phyloP scores from a whole-genome alignment of 2,329 filamentous ascomycete genomes.

The Talaromyces piceae region DNA sequence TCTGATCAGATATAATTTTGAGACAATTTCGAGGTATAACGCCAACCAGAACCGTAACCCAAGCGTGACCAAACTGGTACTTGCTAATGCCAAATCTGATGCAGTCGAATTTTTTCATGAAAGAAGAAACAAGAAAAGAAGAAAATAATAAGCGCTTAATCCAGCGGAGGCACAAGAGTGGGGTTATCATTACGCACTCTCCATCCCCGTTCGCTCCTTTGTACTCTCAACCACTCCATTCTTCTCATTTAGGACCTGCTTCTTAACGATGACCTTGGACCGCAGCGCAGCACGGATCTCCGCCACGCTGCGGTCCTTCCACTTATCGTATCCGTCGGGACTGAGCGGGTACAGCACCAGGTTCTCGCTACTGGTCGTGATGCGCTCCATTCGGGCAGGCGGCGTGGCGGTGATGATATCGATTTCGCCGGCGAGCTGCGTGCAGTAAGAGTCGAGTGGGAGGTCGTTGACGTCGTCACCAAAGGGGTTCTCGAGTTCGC shows the following conservation, averaged over 20 bases:
- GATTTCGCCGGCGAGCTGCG: constrained; percentile 65
- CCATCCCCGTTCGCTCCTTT: too few species aligned
- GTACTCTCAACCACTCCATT: not conserved
- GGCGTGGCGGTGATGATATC: constrained; percentile 61
- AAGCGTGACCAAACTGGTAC: too few species aligned
- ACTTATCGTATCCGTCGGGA: constrained; percentile 40
- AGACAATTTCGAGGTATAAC: too few species aligned
- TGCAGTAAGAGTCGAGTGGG: constrained; percentile 67
- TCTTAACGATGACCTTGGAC: constrained; percentile 27
- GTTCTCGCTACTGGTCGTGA: constrained; percentile 32
- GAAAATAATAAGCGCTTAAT: too few species aligned
- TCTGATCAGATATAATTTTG: too few species aligned
- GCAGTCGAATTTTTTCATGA: too few species aligned
- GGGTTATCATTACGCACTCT: too few species aligned
- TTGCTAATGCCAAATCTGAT: too few species aligned
- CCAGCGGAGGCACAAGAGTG: too few species aligned
- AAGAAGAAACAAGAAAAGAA: too few species aligned
- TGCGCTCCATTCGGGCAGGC: constrained; percentile 45
- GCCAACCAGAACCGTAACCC: too few species aligned
- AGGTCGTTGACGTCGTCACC: constrained; percentile 77
- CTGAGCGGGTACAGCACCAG: constrained; percentile 34
- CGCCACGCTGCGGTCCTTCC: constrained; percentile 42
- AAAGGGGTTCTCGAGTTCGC: constrained; percentile 80
- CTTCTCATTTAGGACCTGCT: too few species aligned
- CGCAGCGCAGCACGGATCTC: constrained; percentile 39